Conservation (phyloP, 2,329 filamentous ascomycete genomes). For the Claviceps sp. region DNA sequence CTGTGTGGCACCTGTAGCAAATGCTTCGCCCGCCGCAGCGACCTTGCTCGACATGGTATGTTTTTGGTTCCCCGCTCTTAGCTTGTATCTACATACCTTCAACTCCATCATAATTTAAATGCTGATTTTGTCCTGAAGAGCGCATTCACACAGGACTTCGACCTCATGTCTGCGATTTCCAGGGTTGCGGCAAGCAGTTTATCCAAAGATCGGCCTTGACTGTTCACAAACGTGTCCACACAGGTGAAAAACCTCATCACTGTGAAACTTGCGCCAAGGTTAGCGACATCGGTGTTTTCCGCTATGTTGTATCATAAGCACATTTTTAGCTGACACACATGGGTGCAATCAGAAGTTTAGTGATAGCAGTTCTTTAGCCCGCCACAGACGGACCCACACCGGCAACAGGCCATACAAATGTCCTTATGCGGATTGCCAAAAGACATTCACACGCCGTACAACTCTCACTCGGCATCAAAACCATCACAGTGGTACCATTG, state of each 20-base stretch:
- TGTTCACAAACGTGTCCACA: constrained; percentile 89
- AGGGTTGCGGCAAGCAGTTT: constrained; percentile 86
- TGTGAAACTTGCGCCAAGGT: constrained; percentile 96
- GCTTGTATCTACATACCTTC: neutral
- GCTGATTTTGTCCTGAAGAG: constrained; percentile 38
- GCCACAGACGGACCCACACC: constrained; percentile 88
- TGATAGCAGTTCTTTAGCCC: constrained; percentile 84
- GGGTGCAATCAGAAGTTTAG: constrained; percentile 64
- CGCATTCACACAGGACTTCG: constrained; percentile 87
- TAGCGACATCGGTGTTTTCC: constrained; percentile 17
- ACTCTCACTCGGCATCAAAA: constrained; percentile 93
- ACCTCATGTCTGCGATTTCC: constrained; percentile 84
- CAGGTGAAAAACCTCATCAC: constrained; percentile 96
- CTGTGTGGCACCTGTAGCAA: constrained; percentile 84
- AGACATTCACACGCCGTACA: constrained; percentile 92
- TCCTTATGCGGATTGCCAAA: constrained; percentile 92
- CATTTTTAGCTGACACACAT: neutral
- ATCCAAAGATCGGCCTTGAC: constrained; percentile 94
- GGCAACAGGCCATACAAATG: constrained; percentile 96
- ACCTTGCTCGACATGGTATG: constrained; percentile 88
- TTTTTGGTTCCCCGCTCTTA: constrained; percentile 3
- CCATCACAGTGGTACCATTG: constrained; percentile 86
- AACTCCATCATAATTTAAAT: neutral
- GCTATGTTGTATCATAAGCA: neutral
- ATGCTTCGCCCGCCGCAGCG: constrained; percentile 83